Base-by-base conservation (phyloP, 2,329 filamentous ascomycete genomes). In the Pestalotiopsis sp. region DNA sequence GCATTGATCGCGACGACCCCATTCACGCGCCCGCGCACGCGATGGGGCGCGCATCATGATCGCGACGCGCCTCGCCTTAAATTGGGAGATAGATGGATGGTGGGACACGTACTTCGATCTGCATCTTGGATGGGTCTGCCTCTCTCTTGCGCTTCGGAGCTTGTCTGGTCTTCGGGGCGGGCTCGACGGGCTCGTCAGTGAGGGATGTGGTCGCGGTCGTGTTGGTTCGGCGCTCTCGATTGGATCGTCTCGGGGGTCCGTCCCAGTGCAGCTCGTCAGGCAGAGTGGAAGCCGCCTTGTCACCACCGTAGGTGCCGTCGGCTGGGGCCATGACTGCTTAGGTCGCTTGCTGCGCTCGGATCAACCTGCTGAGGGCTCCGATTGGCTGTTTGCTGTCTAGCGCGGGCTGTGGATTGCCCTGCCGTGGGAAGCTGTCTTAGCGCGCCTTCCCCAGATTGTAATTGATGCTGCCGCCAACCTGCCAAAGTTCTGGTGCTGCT, bases 41-140 rank as follows among this genome's bases (percentile, higher is more conserved):
- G 4, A 52, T 38, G 39, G 11, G 14, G 17, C 36, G 45, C 31
- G 27, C 27, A 27, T 27, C 27, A 36, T 36, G 7, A 36, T 36
- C 31, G 7, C 31, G 31, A 36, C 31, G 31, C 31, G 31, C 31
- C 31, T 36, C 31, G 31, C 31, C 31, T 36, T 36, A 36, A 36
- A 36, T 36, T 36, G 31, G 31, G 31, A 36, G 31, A 36, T 6
- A 36, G 31, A 36, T 2, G 9, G 52, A n/a, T 31, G 11, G 23
- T 27, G 23, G n/a, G 36, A 20, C 17, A 63, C 66, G 49, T 56
- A 67, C 66, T 57, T 67, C 66, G 59, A 67, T 67, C 66, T 67
- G 66, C 66, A 67, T 67, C 57, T 13, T 49, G 64, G 45, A 25
- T 57, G 23, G 39, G 38, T 23, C 17, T 64, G 39, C n/a, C 49